Evolutionary conservation across 1,284 basidiomycete species (phyloP), one percentile per base, ranked within the genome.

Genomic region (Vanrija sp.): DNA sequence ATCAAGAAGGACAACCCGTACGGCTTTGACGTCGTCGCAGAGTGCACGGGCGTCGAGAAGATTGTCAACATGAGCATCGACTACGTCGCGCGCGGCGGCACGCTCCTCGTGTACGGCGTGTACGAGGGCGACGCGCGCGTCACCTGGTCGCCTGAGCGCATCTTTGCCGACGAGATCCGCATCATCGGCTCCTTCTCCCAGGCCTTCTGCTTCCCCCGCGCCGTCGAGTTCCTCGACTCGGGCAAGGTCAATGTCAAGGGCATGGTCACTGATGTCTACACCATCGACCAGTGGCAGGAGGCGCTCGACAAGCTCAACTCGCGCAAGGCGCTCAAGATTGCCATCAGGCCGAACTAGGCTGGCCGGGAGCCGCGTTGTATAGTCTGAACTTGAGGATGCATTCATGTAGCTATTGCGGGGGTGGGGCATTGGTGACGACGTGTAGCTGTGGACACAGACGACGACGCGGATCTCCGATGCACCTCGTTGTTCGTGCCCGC

Each of bases 131-230:
- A 81, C 45, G 88, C 87, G 6, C 77, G 79, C 19, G 88, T 92
- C 6, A 83, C 85, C 65, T 93, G 89, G 89, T 80, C 87, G 3
- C 89, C 89, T 6, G 81, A 83, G 49, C 88, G 85, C 78, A 92
- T 93, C 62, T 92, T 92, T 69, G 80, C 83, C 12, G 86, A 93
- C 68, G 89, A 93, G 73, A 90, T 92, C 64, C 77, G 85, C 49
- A 88, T 91, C 66, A 86, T 90, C 61, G 88, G 88, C 31, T 90
- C 88, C 2, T 90, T 90, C 77, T 85, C 87, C 10, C 89, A 91
- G 69, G 85, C 84, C 8, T 83, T 83, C 76, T 91, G 88, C 77
- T 91, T 93, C 82, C 87, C 89, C 51, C 85, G 89, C 44, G 88
- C 89, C 7, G 83, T 93, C 45, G 85, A 84, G n/a, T 89, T 91